Conservation (phyloP, 1,284 basidiomycete species). For the Ustilago nuda region DNA sequence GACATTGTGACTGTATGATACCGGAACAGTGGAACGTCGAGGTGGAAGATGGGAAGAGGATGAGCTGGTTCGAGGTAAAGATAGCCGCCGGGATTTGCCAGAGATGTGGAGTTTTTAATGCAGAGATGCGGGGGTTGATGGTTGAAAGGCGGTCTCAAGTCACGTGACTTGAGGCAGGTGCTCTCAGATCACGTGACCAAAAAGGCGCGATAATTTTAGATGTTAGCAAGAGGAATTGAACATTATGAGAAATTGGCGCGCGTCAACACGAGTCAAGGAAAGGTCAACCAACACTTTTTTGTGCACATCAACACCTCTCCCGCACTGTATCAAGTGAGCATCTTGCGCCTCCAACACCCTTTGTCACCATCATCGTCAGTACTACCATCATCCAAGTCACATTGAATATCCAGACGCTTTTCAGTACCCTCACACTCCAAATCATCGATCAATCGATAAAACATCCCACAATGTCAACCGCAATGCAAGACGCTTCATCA, state of each 20-base stretch:
- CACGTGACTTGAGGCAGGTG: no score
- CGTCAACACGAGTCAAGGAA: conserved; percentile 6
- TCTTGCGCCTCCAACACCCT: conserved; percentile 4
- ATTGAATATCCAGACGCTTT: not conserved
- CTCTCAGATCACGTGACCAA: conserved; percentile 24
- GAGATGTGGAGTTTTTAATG: conserved; percentile 11
- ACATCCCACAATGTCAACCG: conserved; percentile 7
- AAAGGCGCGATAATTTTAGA: not conserved
- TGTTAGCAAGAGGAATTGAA: conserved; percentile 13
- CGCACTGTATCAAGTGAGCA: conserved; percentile 16
- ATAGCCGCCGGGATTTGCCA: conserved; percentile 1
- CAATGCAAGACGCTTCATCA: conserved; percentile 11
- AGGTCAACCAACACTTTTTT: conserved; percentile 40
- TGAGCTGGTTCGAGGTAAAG: not conserved
- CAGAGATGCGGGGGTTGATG: not conserved
- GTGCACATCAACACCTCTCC: conserved; percentile 26
- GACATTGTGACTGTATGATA: conserved; percentile 8
- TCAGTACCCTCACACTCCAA: not conserved
- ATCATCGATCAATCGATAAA: not conserved
- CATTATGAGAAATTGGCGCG: not conserved
- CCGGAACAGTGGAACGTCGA: not conserved
- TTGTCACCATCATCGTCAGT: not conserved
- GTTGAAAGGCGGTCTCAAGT: not conserved
- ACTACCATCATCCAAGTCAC: conserved; percentile 3
- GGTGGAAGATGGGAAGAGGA: not conserved